These are phyloP conservation scores for Rutstroemia sydowiana DNA, from an alignment of 2,329 filamentous ascomycete genomes.

Conservation along the genomic window DNA sequence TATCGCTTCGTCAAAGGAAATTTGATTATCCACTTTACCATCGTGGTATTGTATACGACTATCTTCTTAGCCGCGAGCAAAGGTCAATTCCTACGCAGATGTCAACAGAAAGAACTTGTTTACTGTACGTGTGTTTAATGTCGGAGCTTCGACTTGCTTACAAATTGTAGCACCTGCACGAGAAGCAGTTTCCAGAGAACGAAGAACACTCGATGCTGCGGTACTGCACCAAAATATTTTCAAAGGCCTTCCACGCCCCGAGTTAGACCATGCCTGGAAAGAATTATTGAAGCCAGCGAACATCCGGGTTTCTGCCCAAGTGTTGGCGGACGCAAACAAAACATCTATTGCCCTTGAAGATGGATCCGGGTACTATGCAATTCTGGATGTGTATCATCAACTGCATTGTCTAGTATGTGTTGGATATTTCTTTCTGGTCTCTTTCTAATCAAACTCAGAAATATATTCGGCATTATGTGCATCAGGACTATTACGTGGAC, in stretches of 20 bases:
- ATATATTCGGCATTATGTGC: neutral
- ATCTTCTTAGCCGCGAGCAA: no score
- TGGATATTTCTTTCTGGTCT: no score
- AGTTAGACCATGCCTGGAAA: slow-evolving; percentile 3
- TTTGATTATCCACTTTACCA: no score
- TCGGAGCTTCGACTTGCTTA: neutral
- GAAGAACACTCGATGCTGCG: neutral
- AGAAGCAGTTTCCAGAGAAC: neutral
- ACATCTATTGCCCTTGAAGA: neutral
- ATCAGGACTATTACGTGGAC: neutral
- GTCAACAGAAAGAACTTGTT: no score
- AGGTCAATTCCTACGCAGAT: no score
- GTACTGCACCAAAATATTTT: neutral
- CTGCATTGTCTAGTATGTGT: slow-evolving; percentile 2
- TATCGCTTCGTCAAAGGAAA: no score
- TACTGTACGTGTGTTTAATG: neutral
- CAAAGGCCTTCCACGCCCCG: slow-evolving; percentile 1
- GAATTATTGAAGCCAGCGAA: neutral
- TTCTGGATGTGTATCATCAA: slow-evolving; percentile 1
- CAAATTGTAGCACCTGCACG: neutral
- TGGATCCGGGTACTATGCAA: neutral
- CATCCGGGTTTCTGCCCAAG: slow-evolving; percentile 1
- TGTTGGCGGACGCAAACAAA: neutral
- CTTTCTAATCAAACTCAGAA: no score
- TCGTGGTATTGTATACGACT: no score